Base-by-base conservation (phyloP, 2,329 filamentous ascomycete genomes). In the Monosporascus sp. region DNA sequence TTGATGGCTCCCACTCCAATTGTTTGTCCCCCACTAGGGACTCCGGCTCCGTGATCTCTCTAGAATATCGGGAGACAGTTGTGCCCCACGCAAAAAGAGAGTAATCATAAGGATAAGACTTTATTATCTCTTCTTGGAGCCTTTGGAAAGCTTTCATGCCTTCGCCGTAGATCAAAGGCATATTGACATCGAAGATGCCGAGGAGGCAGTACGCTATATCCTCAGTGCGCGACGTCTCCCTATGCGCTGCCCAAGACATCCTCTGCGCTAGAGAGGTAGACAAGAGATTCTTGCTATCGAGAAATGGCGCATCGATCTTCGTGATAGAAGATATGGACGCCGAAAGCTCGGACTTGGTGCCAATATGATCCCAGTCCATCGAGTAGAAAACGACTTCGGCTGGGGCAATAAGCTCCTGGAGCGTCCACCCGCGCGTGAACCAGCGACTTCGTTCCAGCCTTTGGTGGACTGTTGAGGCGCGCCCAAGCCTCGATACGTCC, bases 91-190 rank as follows among this genome's bases (percentile, higher is more conserved):
- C 61, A 18, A 65, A 65, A 1, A 66, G 41, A 2, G 58, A 59
- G 49, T 61, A 58, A 27, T 66, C 63, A 18, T 62, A 53, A 2
- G 60, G 57, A 22, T 59, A 58, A 17, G 55, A 52, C 7, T 50
- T 57, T 9, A 59, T 55, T 27, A 65, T 59, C 24, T 57, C 51
- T 11, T 63, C 57, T 43, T 66, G 63, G 5, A 66, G 53, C 7
- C 64, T 54, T 3, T 51, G 52, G 24, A 65, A 65, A 2, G 64
- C 61, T 15, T 57, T 62, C 17, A 20, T 25, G 1, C 60, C 65
- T 50, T 68, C 65, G 11, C 65, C 65, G 49, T 68, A 67, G 22
- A 67, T 55, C 8, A 65, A 53, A 2, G 62, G 57, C 60, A 68
- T 63, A 37, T 65, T 61, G 1, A 67, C 54, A 37, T 65, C 59